Conservation (phyloP, 2,329 filamentous ascomycete species). For the Penicillium palitans region DNA sequence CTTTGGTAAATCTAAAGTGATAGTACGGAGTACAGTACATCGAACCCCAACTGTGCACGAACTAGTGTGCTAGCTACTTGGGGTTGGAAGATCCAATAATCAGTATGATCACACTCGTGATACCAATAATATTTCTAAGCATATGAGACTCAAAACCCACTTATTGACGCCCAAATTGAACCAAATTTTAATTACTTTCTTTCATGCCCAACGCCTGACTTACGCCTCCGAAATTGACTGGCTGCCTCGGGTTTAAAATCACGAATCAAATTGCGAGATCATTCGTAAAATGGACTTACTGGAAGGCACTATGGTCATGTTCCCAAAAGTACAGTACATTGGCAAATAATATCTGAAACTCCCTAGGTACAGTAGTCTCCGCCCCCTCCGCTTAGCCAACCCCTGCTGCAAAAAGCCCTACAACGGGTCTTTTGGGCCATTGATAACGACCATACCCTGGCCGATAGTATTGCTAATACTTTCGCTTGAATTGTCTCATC, state of each 20-base stretch:
- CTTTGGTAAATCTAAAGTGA: background rate
- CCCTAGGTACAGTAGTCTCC: background rate
- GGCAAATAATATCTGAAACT: constrained; percentile 11
- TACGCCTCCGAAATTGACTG: constrained; percentile 16
- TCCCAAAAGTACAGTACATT: background rate
- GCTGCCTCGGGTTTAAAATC: constrained; percentile 1
- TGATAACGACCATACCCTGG: background rate
- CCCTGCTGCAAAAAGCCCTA: background rate
- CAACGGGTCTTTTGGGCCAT: background rate
- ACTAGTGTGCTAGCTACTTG: constrained; percentile 1
- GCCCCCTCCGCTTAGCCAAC: background rate
- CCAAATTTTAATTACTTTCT: constrained; percentile 14
- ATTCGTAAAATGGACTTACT: background rate
- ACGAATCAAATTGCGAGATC: background rate
- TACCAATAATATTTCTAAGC: background rate
- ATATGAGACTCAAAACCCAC: constrained; percentile 10
- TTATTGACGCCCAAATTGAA: constrained; percentile 18
- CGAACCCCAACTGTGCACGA: constrained; percentile 4
- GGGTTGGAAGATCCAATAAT: constrained; percentile 1
- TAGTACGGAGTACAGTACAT: background rate
- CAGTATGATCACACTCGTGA: background rate
- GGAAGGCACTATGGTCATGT: background rate
- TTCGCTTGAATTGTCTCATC: background rate
- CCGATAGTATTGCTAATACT: background rate
- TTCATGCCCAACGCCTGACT: constrained; percentile 28